Conservation (phyloP, 371 early-diverging fungal genomes). For the Capniomyces stellatus region DNA sequence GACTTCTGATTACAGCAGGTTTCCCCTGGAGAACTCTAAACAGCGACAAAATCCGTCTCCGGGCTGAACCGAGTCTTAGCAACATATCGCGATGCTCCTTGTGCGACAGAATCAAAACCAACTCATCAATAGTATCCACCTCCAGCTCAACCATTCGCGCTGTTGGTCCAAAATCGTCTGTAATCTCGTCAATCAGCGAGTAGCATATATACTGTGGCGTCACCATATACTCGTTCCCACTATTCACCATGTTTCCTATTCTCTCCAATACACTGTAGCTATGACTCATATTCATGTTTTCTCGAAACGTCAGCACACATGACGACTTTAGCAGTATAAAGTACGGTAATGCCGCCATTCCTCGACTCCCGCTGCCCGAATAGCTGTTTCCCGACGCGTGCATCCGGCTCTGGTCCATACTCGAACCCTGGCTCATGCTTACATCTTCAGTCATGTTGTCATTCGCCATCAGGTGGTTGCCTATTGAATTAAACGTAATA, state of each 20-base stretch:
- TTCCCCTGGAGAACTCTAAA: constrained; percentile 52
- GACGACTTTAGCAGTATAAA: constrained; percentile 13
- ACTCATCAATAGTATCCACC: constrained; percentile 71
- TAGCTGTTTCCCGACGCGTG: not conserved
- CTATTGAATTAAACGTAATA: constrained; percentile 15
- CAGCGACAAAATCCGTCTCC: constrained; percentile 53
- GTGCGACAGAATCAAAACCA: constrained; percentile 71
- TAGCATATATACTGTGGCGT: constrained; percentile 20
- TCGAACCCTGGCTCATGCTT: no score
- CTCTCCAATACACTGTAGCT: constrained; percentile 8
- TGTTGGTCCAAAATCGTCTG: constrained; percentile 58
- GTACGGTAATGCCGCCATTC: constrained; percentile 5
- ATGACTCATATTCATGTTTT: no score
- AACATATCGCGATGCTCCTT: constrained; percentile 76
- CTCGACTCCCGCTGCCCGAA: not conserved
- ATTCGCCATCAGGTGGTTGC: no score
- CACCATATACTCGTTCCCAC: no score
- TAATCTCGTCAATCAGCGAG: constrained; percentile 61
- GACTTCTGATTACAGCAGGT: constrained; percentile 52
- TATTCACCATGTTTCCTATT: constrained; percentile 7
- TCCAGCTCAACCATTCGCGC: constrained; percentile 59
- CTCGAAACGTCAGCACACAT: constrained; percentile 21
- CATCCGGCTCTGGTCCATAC: no score
- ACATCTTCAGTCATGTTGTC: no score
- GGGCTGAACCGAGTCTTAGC: constrained; percentile 57